Conservation (phyloP, 164 flowering plant genomes). For the Annona squamosa region DNA sequence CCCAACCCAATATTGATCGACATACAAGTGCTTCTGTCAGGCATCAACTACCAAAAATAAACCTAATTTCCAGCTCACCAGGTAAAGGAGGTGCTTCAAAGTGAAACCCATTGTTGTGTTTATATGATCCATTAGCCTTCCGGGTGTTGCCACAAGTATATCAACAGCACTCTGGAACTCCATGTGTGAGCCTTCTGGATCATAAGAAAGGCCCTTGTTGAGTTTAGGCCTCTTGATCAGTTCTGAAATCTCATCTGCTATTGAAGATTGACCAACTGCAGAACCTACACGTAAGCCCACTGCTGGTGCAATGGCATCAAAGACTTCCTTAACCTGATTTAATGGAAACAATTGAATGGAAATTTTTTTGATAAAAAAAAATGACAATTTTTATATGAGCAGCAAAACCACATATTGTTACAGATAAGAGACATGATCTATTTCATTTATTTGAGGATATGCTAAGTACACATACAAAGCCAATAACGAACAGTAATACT, state of each 20-base stretch:
- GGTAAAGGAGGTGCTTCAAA: slow-evolving; percentile 81
- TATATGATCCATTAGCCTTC: slow-evolving; percentile 92
- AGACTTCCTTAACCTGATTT: slow-evolving; percentile 76
- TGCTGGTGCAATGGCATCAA: slow-evolving; percentile 78
- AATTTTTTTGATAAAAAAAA: background rate
- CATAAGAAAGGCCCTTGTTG: slow-evolving; percentile 62
- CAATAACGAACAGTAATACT: too few species aligned
- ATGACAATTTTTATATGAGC: background rate
- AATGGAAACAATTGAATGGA: slow-evolving; percentile 1
- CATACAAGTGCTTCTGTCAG: background rate
- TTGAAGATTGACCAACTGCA: slow-evolving; percentile 87
- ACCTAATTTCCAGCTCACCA: slow-evolving; percentile 37
- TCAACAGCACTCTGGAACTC: slow-evolving; percentile 61
- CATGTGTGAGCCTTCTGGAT: slow-evolving; percentile 38
- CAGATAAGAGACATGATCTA: background rate
- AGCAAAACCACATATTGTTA: background rate
- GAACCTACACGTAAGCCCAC: slow-evolving; percentile 85
- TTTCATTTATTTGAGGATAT: background rate
- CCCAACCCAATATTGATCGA: background rate
- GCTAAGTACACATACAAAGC: background rate
- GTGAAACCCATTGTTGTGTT: slow-evolving; percentile 79
- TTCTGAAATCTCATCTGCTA: slow-evolving; percentile 69
- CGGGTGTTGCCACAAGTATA: slow-evolving; percentile 92
- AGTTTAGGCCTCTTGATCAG: slow-evolving; percentile 58
- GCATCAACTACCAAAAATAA: background rate